These are phyloP conservation scores for Alternaria sp. DNA, from an alignment of 2,329 filamentous ascomycete species.

Conservation along the genomic window DNA sequence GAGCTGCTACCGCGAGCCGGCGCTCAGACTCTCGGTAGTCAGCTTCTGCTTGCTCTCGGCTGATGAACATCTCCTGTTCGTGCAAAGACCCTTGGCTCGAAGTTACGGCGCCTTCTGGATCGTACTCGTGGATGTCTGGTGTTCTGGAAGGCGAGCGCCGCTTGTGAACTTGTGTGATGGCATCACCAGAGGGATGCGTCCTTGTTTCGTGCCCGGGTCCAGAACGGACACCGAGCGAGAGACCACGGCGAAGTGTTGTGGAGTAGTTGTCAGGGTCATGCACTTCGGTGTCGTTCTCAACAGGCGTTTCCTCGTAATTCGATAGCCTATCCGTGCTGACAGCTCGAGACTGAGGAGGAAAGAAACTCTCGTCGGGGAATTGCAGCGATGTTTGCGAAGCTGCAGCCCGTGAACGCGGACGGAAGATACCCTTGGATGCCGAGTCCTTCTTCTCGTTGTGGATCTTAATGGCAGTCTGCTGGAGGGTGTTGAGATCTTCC, in stretches of 20 bases:
- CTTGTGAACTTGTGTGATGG: neutral
- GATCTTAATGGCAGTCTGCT: neutral
- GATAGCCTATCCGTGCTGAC: neutral
- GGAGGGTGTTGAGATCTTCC: neutral
- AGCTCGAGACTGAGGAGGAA: neutral
- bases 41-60: neutral
- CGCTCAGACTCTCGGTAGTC: neutral
- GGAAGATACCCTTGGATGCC: neutral
- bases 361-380: neutral
- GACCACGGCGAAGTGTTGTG: neutral
- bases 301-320: neutral
- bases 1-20: neutral
- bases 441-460: neutral
- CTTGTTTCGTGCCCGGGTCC: neutral
- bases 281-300: neutral
- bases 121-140: neutral
- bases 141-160: neutral
- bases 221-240: neutral
- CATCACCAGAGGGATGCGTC: neutral
- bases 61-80: neutral
- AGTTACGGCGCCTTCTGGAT: neutral
- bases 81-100: neutral
- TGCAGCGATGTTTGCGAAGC: neutral
- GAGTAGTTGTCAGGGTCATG: neutral
- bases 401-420: neutral